Base-by-base conservation (phyloP, 176 grass and related monocot species). In the Musa troglodytarum region DNA sequence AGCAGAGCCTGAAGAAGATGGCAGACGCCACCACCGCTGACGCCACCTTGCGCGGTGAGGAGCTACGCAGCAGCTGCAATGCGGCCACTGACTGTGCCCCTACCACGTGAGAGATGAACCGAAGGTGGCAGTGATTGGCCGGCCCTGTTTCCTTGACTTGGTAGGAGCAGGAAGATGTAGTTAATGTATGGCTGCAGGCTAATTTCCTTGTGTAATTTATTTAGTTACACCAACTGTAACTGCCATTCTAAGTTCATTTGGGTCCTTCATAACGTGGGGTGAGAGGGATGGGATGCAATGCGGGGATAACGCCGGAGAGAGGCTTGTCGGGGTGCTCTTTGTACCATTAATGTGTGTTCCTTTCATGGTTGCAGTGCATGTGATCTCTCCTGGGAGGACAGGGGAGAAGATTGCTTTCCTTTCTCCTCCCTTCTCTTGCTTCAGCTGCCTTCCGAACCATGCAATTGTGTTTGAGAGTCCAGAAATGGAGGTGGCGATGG, bases 1-100 rank as follows among this genome's bases (percentile, higher is more conserved):
- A 89, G 49, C 90, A 85, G 59, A 83, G 81, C 59, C 71, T 89
- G 21, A 65, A 87, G 77, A 83, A 78, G 22, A 81, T 64, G 65
- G 73, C 73, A 34, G 66, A 13, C 15, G 34, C 3, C 0, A 43
- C 34, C 34, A 43, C 34, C 28, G 3, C 79, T 1, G 86, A 79
- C 52, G 15, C 71, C 55, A 19, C 55, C 53, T 58, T 65, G 69
- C 80, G 65, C 74, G 11, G 54, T 63, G 88, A 79, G 53, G 81
- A 83, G 78, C 58, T 80, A 50, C 74, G 83, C 78, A 64, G 83
- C 78, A 64, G 74, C 74, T 49, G 51, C 64, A 81, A 83, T 77
- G 85, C 83, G 63, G 67, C 75, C 66, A 58, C 75, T 17, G 79
- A 22, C 84, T 70, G 54, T 74, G 81, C 50, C 81, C 59, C 68